phyloP scores from a whole-genome alignment of 192 early-diverging fungal genomes.

The Coemansia sp. region DNA sequence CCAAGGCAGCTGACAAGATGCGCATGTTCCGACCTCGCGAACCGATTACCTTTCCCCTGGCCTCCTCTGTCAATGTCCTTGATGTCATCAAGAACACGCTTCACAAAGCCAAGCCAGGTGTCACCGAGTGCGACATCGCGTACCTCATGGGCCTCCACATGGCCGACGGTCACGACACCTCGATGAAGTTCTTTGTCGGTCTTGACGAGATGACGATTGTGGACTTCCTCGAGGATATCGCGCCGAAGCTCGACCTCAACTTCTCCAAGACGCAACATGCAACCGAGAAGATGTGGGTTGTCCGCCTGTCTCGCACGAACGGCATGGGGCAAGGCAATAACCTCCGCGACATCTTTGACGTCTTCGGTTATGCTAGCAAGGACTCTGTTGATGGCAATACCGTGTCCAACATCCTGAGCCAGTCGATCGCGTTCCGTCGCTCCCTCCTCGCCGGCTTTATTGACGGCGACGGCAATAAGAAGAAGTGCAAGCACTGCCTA shows the following conservation, averaged over 20 bases:
- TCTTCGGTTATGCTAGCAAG: not conserved
- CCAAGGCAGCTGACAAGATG: not conserved
- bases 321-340: not conserved
- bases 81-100: not conserved
- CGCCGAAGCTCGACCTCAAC: conserved; percentile 6
- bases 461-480: not conserved
- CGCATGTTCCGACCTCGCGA: conserved; percentile 2
- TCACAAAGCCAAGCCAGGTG: not conserved
- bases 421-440: conserved; percentile 9
- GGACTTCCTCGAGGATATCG: conserved; percentile 11
- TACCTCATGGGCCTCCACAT: conserved; percentile 16
- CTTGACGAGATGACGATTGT: not conserved
- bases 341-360: not conserved
- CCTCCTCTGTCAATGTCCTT: not conserved
- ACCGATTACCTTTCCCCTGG: conserved; percentile 3
- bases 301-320: not conserved
- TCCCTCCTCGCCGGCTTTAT: conserved; percentile 14
- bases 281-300: not conserved
- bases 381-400: not conserved
- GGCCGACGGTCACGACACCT: conserved; percentile 7
- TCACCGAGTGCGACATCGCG: conserved; percentile 12
- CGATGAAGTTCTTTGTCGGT: conserved; percentile 6
- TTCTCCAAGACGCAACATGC: not conserved
- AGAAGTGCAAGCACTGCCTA: conserved; percentile 3
- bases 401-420: not conserved